Conservation (phyloP, 768 basidiomycete species). For the Tephrocybe sp. region DNA sequence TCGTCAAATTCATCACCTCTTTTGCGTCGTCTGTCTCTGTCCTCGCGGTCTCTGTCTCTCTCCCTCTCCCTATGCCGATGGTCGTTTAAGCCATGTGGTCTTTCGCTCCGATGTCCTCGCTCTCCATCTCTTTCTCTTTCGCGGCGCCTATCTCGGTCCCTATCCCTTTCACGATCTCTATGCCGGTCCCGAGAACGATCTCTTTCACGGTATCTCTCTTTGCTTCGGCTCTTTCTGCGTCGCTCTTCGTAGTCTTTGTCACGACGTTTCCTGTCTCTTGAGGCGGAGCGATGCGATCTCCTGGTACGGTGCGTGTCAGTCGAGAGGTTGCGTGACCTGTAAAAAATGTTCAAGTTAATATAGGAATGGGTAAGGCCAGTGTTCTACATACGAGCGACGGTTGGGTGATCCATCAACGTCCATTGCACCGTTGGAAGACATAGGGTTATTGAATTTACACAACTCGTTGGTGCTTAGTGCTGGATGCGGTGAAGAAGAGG, state of each 20-base stretch:
- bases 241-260: constrained; percentile 60
- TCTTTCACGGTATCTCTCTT: constrained; percentile 50
- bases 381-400: constrained; percentile 53
- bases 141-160: constrained; percentile 48
- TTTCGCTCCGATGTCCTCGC: constrained; percentile 45
- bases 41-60: constrained; percentile 45
- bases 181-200: constrained; percentile 57
- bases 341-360: too few species aligned
- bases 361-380: too few species aligned
- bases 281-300: constrained; percentile 70
- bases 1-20: constrained; percentile 63
- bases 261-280: constrained; percentile 58
- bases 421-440: constrained; percentile 58
- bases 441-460: constrained; percentile 21
- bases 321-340: constrained; percentile 69
- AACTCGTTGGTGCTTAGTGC: too few species aligned
- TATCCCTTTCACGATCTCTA: constrained; percentile 38
- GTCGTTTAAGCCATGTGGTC: constrained; percentile 50
- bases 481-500: too few species aligned
- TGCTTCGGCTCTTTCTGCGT: constrained; percentile 60
- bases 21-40: constrained; percentile 59
- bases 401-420: constrained; percentile 61
- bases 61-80: constrained; percentile 54
- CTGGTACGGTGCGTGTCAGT: constrained; percentile 73
- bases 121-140: constrained; percentile 54